Evolutionary conservation across 2,329 filamentous ascomycete species (phyloP), one percentile per base, ranked within the genome.

Genomic region (Pyrenochaeta sp.): DNA sequence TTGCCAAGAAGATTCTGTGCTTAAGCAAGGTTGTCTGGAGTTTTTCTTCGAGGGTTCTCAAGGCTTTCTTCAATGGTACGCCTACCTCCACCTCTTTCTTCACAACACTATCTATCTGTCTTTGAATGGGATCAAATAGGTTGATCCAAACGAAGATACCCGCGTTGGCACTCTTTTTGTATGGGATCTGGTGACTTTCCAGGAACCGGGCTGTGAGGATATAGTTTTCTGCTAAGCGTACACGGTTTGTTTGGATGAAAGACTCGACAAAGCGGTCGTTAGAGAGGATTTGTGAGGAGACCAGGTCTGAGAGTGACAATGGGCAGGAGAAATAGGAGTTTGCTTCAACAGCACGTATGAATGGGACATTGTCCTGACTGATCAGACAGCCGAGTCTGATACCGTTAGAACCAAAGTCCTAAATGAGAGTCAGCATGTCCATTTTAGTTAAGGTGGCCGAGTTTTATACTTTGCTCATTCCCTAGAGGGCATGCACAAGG

Each of bases 341-440:
- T 35, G 32, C 15, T 17, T 35, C 32, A 14, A 12, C 12, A 35
- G 32, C 12, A 14, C 15, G 12, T 11, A 35, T 4, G 11, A 35
- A 35, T 35, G 15, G 15, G 12, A 17, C 12, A 12, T 35, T 35
- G 32, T n/a, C 12, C 32, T 35, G 32, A 35, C 32, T 35, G 33
- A 60, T 52, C 14, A 58, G 42, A 7, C 43, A 50, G n/a, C 51
- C 47, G 36, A 62, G 11, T 10, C 55, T 41, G 5, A 61, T n/a
- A 10, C 84, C 84, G 46, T 83, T 84, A 17, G 81, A 81, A 30
- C 82, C 81, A 67, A 86, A 86, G 69, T 79, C 56, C 55, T 79
- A 40, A 14, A 29, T 6, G 10, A 27, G 23, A 44, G 23, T 31
- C 15, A 15, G 21, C 9, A 27, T 27, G 9, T 44, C 41, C 11